Evolutionary conservation across 2,329 filamentous ascomycete species (phyloP), one percentile per base, ranked within the genome.

Genomic region (Bipolaris zeicola): DNA sequence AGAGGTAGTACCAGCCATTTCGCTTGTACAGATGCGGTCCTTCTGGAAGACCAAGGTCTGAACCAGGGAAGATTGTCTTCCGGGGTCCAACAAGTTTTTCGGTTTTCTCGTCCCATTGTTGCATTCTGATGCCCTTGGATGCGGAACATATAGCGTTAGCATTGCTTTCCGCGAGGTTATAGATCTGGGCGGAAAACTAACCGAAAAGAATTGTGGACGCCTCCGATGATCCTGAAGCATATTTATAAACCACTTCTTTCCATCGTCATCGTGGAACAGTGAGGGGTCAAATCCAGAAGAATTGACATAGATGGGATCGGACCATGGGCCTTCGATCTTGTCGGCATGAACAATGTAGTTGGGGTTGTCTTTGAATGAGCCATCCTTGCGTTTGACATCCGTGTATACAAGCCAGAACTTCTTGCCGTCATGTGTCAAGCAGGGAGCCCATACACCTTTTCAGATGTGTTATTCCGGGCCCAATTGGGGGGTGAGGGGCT

Each of bases 341-440:
- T 69, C 63, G 10, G 72, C 66, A 11, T 79, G 82, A 50, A 88
- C 82, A 55, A 88, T 87, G 67, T 87, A 88, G 46, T 87, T 88
- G 61, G 83, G 85, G 1, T 83, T 80, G 63, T 87, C 85, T 69
- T 86, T 87, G 79, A 87, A 87, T 2, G 82, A 84, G 11, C 86
- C 86, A 62, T 88, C 86, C 68, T 88, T 88, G 61, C 86, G 84
- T 75, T 87, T 88, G 14, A 88, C 85, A 64, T 88, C 85, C 1
- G 85, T 87, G 69, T 86, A 88, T 1, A 88, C 85, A 5, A 88
- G 81, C 80, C 82, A 88, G 73, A 87, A 88, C 51, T 76, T 80
- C 2, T 81, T 77, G 43, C 84, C 85, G 60, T 87, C 85, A 61
- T 88, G 84, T 0, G 81, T 84, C 18, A 89, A 78, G 64, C 86